These are phyloP conservation scores for Exserohilum rostratum DNA, from an alignment of 2,329 filamentous ascomycete species.

Conservation along the genomic window DNA sequence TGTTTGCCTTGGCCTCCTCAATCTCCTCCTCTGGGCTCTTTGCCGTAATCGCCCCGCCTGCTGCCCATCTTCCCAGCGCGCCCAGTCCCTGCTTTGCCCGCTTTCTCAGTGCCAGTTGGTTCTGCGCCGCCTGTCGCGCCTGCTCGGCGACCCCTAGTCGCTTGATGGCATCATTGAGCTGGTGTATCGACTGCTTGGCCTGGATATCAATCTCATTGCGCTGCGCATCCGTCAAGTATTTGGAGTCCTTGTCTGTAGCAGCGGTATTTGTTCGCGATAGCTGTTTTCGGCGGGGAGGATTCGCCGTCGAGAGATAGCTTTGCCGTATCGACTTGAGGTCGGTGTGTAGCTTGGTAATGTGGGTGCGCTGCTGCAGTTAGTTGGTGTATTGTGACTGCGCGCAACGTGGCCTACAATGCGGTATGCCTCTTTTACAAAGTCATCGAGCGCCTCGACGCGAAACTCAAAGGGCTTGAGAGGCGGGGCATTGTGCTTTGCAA, in stretches of 20 bases:
- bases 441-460: constrained; percentile 64
- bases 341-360: constrained; percentile 78
- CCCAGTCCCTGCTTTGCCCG: constrained; percentile 67
- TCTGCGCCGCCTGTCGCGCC: constrained; percentile 76
- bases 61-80: constrained; percentile 71
- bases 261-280: constrained; percentile 47
- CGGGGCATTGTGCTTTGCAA: constrained; percentile 64
- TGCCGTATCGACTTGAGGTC: constrained; percentile 85
- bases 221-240: constrained; percentile 77
- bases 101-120: constrained; percentile 73
- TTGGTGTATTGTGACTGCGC: constrained; percentile 22
- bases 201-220: constrained; percentile 87
- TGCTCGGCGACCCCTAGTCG: constrained; percentile 82
- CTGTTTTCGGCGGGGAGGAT: constrained; percentile 62
- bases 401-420: constrained; percentile 71
- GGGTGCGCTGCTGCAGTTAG: constrained; percentile 69
- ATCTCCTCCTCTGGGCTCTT: constrained; percentile 70
- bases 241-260: constrained; percentile 53
- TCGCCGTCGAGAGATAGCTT: constrained; percentile 85
- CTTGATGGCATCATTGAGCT: constrained; percentile 81
- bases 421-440: constrained; percentile 93
- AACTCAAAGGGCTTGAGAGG: constrained; percentile 55
- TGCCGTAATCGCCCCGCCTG: constrained; percentile 55
- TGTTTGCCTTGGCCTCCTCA: constrained; percentile 73
- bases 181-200: constrained; percentile 82